Evolutionary conservation across 768 basidiomycete species (phyloP), one percentile per base, ranked within the genome.

Genomic region (Naganishia friedmannii): DNA sequence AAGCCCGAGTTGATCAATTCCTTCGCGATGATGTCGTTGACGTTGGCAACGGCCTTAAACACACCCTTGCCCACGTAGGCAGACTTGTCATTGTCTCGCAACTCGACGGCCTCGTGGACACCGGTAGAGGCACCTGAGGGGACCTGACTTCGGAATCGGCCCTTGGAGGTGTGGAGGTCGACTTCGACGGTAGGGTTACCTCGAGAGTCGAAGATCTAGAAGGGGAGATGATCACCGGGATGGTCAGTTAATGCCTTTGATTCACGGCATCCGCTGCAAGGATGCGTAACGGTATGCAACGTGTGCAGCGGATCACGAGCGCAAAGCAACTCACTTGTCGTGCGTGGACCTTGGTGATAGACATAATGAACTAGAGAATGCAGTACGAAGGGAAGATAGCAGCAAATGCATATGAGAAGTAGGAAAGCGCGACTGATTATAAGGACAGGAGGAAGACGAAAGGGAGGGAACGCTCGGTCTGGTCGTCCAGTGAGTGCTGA

Each of bases 41-140:
- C 91, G 82, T 98, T 96, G 42, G 88, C 81, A 72, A 99, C 92
- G 70, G 96, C 96, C 85, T 95, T 96, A 82, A 78, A 77, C 74
- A 99, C 96, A 82, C 94, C 95, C 86, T 98, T 99, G 78, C 96
- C 96, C 76, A 96, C 87, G 81, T 96, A 99, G 77, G 87, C 87
- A 74, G 83, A 83, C 84, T 96, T 96, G 85, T 93, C 94, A 73
- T 89, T 90, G 83, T 99, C 96, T 76, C 96, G 92, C 83, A 99
- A 90, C 84, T 99, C 96, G 75, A 97, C 92, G 73, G 96, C 96
- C 83, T 99, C 96, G 82, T 99, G 92, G 74, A 91, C 85, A 85
- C 96, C 96, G 66, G 96, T 98, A 69, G 96, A 99, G 53, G 96
- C 96, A 82, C 96, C 96, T 70, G 95, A 97, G 53, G 96, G 96